These are phyloP conservation scores for Tuber borchii DNA, from an alignment of 495 filamentous ascomycete genomes.

Conservation along the genomic window DNA sequence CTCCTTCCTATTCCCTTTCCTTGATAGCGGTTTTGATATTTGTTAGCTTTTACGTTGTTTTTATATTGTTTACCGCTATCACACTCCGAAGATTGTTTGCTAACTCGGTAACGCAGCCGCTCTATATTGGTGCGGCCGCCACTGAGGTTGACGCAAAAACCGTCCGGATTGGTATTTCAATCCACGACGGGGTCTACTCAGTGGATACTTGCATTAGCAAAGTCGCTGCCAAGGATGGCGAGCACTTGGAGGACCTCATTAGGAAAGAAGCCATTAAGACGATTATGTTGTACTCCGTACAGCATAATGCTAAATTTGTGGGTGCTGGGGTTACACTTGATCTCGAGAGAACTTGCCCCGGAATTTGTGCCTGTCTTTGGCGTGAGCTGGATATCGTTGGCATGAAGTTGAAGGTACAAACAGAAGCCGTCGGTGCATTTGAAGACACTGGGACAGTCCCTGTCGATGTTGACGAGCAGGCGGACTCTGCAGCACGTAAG, in stretches of 20 bases:
- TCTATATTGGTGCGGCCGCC: constrained; percentile 59
- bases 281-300: constrained; percentile 53
- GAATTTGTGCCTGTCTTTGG: constrained; percentile 70
- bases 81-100: not conserved
- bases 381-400: constrained; percentile 69
- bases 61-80: not conserved
- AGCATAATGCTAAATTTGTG: constrained; percentile 61
- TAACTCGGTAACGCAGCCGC: constrained; percentile 47
- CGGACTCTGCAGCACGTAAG: constrained; percentile 78
- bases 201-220: constrained; percentile 64
- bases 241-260: constrained; percentile 46
- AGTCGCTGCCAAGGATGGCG: constrained; percentile 44
- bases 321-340: constrained; percentile 55
- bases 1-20: not conserved
- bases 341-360: constrained; percentile 51
- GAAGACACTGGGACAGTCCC: constrained; percentile 7
- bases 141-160: constrained; percentile 49
- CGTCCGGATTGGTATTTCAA: constrained; percentile 57
- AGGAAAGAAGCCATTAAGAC: constrained; percentile 52
- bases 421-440: constrained; percentile 32
- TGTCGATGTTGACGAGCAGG: constrained; percentile 69
- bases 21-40: not conserved
- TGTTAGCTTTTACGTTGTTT: not conserved
- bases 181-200: constrained; percentile 72
- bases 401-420: constrained; percentile 49